Evolutionary conservation across 345 rosid species (phyloP), one percentile per base, ranked within the genome.

Genomic region (Raphanus raphanistrum): DNA sequence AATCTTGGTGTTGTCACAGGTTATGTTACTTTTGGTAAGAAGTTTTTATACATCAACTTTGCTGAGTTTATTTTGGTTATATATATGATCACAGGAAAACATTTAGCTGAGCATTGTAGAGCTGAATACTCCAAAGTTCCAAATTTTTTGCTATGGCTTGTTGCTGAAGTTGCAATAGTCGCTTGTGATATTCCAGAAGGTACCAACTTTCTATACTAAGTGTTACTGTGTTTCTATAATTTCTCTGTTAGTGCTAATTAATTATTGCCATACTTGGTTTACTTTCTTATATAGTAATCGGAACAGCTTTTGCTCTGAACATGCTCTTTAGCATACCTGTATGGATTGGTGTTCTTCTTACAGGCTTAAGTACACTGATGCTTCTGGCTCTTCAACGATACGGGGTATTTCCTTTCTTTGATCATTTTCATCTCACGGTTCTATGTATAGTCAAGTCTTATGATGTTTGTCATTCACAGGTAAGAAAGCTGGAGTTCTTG

Each of bases 111-210:
- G 80, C 98, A 92, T 78, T 94, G 98, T 76, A 85, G 92, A 76
- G 70, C 82, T 3, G 98, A 92, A 68, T 95, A 95, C 84, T 86
- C 98, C 17, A 88, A 77, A 74, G 83, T 84, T 50, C 86, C 98
- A 31, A 95, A 95, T 82, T 86, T 90, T 81, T 73, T 92, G 70
- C 77, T 92, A 69, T 92, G 98, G 98, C 73, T 90, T 74, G 89
- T 90, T 17, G 98, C 99, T 32, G 99, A 95, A 84, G 88, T 90
- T 32, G 87, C 98, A 35, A 82, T 95, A 27, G 97, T 95, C 15
- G 99, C 99, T 48, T 95, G 97, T 84, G 99, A 92, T 85, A 95
- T 95, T 58, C 99, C 98, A 16, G 98, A 95, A 90, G 99, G 98
- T 77, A 71, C 76, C 61, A 45, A 48, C 58, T 15, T 68, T 16